A percentile compares a stretch with the other conserved stretches of the same genome.
phyloP scores from a whole-genome alignment of 1,284 basidiomycete species.

The Fistulinella cinereoalba region DNA sequence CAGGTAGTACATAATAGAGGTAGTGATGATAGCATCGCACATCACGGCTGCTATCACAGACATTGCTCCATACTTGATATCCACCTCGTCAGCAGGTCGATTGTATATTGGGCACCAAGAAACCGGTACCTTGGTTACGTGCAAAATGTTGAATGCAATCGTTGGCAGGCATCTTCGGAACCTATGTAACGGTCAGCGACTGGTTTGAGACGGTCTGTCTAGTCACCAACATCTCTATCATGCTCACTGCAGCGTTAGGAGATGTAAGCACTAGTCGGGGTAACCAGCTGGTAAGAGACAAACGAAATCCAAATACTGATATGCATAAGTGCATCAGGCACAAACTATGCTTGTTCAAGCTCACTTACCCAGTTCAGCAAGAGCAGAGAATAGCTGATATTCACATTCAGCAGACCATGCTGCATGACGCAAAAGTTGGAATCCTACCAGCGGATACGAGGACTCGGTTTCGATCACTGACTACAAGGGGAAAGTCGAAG shows the following conservation, averaged over 20 bases:
- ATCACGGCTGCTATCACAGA: constrained; percentile 11
- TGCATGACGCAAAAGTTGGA: too few species aligned
- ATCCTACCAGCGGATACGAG: constrained; percentile 16
- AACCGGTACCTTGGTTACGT: constrained; percentile 9
- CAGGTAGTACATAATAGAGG: constrained; percentile 22
- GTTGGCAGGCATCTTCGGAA: constrained; percentile 6
- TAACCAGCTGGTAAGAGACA: too few species aligned
- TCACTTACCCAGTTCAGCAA: constrained; percentile 16
- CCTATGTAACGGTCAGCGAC: constrained; percentile 2
- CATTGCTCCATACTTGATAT: constrained; percentile 10
- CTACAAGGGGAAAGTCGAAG: constrained; percentile 6
- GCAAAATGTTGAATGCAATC: constrained; percentile 2
- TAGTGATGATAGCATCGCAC: constrained; percentile 22
- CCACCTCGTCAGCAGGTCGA: too few species aligned
- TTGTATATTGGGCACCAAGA: too few species aligned
- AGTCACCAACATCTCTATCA: constrained; percentile 4
- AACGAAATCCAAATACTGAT: constrained; percentile 18
- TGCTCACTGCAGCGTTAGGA: constrained; percentile 12
- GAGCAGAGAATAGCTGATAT: constrained; percentile 8
- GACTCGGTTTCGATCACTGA: constrained; percentile 18
- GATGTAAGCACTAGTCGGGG: too few species aligned
- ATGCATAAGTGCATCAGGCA: too few species aligned
- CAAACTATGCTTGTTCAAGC: too few species aligned
- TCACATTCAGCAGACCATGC: too few species aligned
- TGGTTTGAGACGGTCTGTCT: neutral